These are phyloP conservation scores for Fusarium illudens DNA, from an alignment of 2,329 filamentous ascomycete species.

Conservation along the genomic window DNA sequence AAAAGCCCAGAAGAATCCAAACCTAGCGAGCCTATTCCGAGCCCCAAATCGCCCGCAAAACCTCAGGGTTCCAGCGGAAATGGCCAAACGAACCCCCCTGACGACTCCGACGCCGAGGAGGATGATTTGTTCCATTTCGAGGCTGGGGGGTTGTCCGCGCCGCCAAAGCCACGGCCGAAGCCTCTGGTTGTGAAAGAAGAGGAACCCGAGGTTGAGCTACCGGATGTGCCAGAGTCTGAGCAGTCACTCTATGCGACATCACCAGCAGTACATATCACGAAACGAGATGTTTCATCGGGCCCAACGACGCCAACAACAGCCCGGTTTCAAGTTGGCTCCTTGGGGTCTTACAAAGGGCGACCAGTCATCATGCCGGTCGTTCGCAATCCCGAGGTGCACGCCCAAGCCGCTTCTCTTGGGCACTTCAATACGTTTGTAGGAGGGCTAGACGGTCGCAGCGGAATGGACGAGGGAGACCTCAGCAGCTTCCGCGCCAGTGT, in stretches of 20 bases:
- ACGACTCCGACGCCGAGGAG: conserved; percentile 41
- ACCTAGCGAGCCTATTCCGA: not conserved
- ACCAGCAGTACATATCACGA: conserved; percentile 53
- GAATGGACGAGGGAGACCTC: conserved; percentile 56
- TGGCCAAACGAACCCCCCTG: not conserved
- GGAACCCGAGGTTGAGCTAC: conserved; percentile 45
- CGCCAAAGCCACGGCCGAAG: conserved; percentile 38
- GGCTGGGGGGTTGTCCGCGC: conserved; percentile 45
- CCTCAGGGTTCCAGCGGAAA: not conserved
- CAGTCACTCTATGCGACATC: conserved; percentile 53
- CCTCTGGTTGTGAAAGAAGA: conserved; percentile 46
- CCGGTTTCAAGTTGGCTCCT: conserved; percentile 51
- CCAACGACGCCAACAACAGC: conserved; percentile 46
- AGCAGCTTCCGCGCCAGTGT: conserved; percentile 55
- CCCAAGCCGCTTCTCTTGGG: conserved; percentile 58
- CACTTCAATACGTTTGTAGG: conserved; percentile 62
- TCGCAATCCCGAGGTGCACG: conserved; percentile 58
- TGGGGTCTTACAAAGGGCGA: conserved; percentile 64
- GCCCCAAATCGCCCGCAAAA: conserved; percentile 5
- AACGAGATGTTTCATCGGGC: conserved; percentile 38
- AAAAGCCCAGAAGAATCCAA: conserved; percentile 20
- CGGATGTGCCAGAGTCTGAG: conserved; percentile 35
- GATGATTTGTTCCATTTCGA: conserved; percentile 60
- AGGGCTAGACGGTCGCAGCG: conserved; percentile 60
- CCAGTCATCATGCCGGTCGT: conserved; percentile 63